Conservation (phyloP, 192 early-diverging fungal species). For the Nowakowskiella sp. region DNA sequence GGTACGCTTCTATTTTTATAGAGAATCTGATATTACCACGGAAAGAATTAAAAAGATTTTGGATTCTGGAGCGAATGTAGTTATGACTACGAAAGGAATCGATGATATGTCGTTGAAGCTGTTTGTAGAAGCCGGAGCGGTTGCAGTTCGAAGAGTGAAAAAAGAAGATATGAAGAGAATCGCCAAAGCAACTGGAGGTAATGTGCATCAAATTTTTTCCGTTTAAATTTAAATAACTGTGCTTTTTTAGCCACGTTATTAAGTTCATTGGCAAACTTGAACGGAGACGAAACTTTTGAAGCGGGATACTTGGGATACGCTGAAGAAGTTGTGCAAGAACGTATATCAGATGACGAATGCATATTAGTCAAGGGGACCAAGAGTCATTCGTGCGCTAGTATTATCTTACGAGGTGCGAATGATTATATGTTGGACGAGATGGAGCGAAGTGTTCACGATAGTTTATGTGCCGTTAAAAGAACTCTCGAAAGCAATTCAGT, state of each 20-base stretch:
- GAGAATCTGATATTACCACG: slow-evolving; percentile 92
- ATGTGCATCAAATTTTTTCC: neutral
- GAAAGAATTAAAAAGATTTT: slow-evolving; percentile 95
- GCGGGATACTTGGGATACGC: slow-evolving; percentile 78
- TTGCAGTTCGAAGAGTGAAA: slow-evolving; percentile 90
- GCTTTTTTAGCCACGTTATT: slow-evolving; percentile 66
- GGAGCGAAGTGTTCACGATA: slow-evolving; percentile 95
- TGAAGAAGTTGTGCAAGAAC: slow-evolving; percentile 94
- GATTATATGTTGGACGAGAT: slow-evolving; percentile 99
- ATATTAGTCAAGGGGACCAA: slow-evolving; percentile 93
- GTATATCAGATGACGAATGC: slow-evolving; percentile 96
- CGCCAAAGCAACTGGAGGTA: slow-evolving; percentile 92
- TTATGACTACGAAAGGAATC: slow-evolving; percentile 97
- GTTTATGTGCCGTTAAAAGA: slow-evolving; percentile 90
- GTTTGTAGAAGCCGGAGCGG: slow-evolving; percentile 96
- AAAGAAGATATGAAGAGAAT: slow-evolving; percentile 97
- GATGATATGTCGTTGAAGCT: slow-evolving; percentile 98
- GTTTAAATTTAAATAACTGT: neutral
- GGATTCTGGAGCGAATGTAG: slow-evolving; percentile 89
- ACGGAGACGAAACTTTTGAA: slow-evolving; percentile 97
- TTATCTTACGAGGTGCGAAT: slow-evolving; percentile 97
- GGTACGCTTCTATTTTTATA: slow-evolving; percentile 24
- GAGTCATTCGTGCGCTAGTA: slow-evolving; percentile 75
- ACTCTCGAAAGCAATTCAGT: slow-evolving; percentile 91
- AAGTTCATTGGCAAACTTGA: slow-evolving; percentile 91